These are phyloP conservation scores for Fusarium newnesense DNA, from an alignment of 2,329 filamentous ascomycete genomes.

Conservation along the genomic window DNA sequence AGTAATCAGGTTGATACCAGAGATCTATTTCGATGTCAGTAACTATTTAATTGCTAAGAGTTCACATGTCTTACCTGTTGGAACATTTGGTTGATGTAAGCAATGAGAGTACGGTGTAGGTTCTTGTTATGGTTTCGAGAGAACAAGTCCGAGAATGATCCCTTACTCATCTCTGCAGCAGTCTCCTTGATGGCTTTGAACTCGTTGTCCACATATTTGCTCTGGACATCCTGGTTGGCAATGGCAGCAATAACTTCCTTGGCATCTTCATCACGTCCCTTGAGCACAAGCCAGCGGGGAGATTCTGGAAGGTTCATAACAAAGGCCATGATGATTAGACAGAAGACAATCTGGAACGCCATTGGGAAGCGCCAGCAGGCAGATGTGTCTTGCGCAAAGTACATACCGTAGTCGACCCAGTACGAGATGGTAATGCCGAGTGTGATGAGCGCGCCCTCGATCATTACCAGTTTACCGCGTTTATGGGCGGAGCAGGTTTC, in stretches of 20 bases:
- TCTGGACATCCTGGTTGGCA: constrained; percentile 63
- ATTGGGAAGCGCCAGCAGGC: constrained; percentile 69
- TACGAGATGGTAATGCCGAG: constrained; percentile 67
- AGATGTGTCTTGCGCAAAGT: constrained; percentile 55
- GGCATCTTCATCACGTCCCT: constrained; percentile 59
- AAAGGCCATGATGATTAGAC: constrained; percentile 64
- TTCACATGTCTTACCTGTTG: constrained; percentile 51
- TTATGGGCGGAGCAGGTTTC: constrained; percentile 68
- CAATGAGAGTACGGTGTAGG: constrained; percentile 69
- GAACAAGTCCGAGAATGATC: constrained; percentile 68
- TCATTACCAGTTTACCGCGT: constrained; percentile 69
- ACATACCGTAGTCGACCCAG: constrained; percentile 70
- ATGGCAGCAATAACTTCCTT: constrained; percentile 61
- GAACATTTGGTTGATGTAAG: constrained; percentile 71
- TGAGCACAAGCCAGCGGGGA: constrained; percentile 59
- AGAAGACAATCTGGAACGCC: constrained; percentile 65
- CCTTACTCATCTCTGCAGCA: constrained; percentile 74
- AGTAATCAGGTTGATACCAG: constrained; percentile 70
- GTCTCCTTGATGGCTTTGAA: constrained; percentile 72
- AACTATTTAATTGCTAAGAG: fast-evolving
- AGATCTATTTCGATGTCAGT: constrained; percentile 49
- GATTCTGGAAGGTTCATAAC: constrained; percentile 66
- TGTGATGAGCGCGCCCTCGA: constrained; percentile 68
- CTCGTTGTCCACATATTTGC: constrained; percentile 68
- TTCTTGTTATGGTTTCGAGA: constrained; percentile 65